Evolutionary conservation across 495 filamentous ascomycete genomes (phyloP).

Genomic region (Podospora didyma): DNA sequence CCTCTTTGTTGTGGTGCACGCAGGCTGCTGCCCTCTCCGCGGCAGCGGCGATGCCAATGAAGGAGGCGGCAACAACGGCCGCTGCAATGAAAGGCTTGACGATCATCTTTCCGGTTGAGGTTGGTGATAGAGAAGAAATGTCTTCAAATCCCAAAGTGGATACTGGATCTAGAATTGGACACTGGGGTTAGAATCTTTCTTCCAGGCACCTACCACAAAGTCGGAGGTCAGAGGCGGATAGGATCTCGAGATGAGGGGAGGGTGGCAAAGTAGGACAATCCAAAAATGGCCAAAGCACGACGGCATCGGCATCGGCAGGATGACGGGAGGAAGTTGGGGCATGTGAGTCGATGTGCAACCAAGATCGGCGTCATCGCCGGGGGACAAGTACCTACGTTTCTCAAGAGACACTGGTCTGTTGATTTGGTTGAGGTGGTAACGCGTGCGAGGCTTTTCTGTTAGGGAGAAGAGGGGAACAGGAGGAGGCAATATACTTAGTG

Average conservation of each 20-base stretch:
- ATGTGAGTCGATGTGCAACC: slow-evolving; percentile 1
- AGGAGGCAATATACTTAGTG: too few species aligned
- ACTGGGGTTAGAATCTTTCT: not conserved
- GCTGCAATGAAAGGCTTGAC: slow-evolving; percentile 4
- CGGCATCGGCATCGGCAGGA: not conserved
- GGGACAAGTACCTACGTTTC: not conserved
- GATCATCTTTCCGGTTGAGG: slow-evolving; percentile 3
- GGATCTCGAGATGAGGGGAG: not conserved
- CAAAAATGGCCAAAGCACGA: not conserved
- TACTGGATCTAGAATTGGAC: not conserved
- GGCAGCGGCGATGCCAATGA: not conserved
- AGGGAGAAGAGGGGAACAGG: not conserved
- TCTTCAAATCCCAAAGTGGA: not conserved
- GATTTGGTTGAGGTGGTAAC: not conserved
- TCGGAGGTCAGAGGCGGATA: too few species aligned
- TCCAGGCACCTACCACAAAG: too few species aligned
- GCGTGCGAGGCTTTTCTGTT: not conserved
- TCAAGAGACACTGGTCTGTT: not conserved
- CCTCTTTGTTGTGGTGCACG: not conserved
- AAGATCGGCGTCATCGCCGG: not conserved
- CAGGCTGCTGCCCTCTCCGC: not conserved
- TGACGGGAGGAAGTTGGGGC: not conserved
- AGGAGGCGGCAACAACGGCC: slow-evolving; percentile 1
- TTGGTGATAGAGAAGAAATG: not conserved
- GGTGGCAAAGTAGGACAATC: not conserved